A percentile compares a stretch with the other conserved stretches of the same genome.
Evolutionary conservation across 1,284 basidiomycete species (phyloP).

Genomic region (Cerioporus squamosus): DNA sequence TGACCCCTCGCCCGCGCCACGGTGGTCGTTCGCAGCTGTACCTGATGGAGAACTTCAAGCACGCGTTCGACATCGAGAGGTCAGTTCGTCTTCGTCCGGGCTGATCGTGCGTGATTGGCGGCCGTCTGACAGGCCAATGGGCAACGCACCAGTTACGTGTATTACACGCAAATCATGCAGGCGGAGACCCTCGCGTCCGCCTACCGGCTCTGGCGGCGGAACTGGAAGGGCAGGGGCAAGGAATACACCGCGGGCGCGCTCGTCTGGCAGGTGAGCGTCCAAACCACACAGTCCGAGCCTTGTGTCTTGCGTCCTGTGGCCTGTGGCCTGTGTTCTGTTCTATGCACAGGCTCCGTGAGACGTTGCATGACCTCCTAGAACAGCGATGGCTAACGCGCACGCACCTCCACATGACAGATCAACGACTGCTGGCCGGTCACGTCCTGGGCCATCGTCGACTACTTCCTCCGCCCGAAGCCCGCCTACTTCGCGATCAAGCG

Average conservation of each 20-base stretch:
- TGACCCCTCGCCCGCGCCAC: constrained; percentile 3
- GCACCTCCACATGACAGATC: constrained; percentile 39
- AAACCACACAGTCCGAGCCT: background rate
- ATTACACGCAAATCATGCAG: constrained; percentile 70
- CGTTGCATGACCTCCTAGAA: constrained; percentile 3
- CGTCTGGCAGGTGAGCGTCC: constrained; percentile 51
- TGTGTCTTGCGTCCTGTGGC: background rate
- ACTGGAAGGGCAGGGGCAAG: constrained; percentile 61
- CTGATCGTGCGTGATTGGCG: constrained; percentile 6
- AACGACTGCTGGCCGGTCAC: constrained; percentile 78
- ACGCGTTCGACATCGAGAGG: constrained; percentile 86
- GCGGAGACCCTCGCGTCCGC: constrained; percentile 64
- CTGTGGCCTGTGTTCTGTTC: background rate
- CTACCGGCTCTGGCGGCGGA: constrained; percentile 63
- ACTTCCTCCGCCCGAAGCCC: constrained; percentile 66
- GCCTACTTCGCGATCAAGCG: constrained; percentile 61
- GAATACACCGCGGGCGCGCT: constrained; percentile 62
- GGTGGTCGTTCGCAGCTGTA: constrained; percentile 58
- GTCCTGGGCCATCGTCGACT: constrained; percentile 73
- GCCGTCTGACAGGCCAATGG: constrained; percentile 6
- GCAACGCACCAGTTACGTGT: constrained; percentile 50
- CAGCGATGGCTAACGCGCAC: constrained; percentile 2
- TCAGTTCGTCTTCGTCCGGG: constrained; percentile 20
- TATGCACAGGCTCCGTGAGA: background rate
- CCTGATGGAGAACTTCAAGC: constrained; percentile 89